phyloP scores from a whole-genome alignment of 768 basidiomycete genomes.

The Boletus sp. region DNA sequence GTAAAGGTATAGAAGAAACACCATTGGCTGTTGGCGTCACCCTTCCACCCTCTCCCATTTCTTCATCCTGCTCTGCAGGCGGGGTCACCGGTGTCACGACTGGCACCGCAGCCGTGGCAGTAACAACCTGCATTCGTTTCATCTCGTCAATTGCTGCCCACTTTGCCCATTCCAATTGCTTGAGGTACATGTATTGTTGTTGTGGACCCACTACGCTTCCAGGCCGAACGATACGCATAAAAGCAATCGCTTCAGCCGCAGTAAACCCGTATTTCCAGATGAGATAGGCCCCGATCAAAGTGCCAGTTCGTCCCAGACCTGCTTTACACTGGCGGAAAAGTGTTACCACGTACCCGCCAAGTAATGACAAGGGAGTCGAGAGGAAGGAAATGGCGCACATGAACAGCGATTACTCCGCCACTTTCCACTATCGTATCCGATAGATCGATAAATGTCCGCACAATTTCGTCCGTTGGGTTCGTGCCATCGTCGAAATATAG shows the following conservation, averaged over 20 bases:
- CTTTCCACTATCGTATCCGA: slow-evolving; percentile 73
- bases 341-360: slow-evolving; percentile 20
- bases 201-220: slow-evolving; percentile 91
- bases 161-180: slow-evolving; percentile 90
- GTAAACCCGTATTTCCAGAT: slow-evolving; percentile 99
- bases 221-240: slow-evolving; percentile 96
- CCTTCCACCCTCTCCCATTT: slow-evolving; percentile 47
- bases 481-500: slow-evolving; percentile 98
- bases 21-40: slow-evolving; percentile 26
- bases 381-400: slow-evolving; percentile 49
- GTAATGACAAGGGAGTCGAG: slow-evolving; percentile 7
- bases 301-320: slow-evolving; percentile 93
- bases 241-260: slow-evolving; percentile 92
- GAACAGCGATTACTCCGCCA: slow-evolving; percentile 84
- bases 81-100: slow-evolving; percentile 76
- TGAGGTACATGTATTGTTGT: slow-evolving; percentile 93
- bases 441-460: slow-evolving; percentile 84
- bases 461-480: slow-evolving; percentile 94
- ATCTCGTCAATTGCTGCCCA: slow-evolving; percentile 89
- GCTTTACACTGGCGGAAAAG: slow-evolving; percentile 75
- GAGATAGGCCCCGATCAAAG: slow-evolving; percentile 94
- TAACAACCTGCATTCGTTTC: slow-evolving; percentile 43
- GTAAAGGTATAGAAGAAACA: slow-evolving; percentile 36
- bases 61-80: slow-evolving; percentile 73
- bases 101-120: slow-evolving; percentile 38